Base-by-base conservation (phyloP, 345 rosid species). In the Euphorbia lathyris region DNA sequence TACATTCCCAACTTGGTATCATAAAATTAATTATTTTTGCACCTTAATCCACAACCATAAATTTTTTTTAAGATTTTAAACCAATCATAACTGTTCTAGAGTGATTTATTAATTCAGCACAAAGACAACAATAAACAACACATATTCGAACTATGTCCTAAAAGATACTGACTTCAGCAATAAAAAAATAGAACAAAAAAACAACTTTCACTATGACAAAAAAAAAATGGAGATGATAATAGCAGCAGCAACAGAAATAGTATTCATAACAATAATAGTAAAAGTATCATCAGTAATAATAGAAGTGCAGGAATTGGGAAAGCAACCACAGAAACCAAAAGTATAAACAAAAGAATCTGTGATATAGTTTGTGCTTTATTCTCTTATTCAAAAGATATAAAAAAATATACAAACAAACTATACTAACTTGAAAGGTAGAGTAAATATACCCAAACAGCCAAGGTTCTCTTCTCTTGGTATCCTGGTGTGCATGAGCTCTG, bases 401-500 rank as follows among this genome's bases (percentile, higher is more conserved):
- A 14, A 55, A 23, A n/a, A n/a, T n/a, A 9, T 23, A 20, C 32
- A 29, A 1, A 38, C 51, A n/a, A 38, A 9, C 19, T 20, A 3
- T 22, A 11, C 25, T 55, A 53, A 38, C 16, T 26, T 22, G 34
- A 45, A 38, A 52, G 26, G 51, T 7, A 19, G 29, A 53, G 42
- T 58, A 47, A 11, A 29, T 80, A 61, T 88, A 96, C 99, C 99
- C 99, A 69, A 92, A 92, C 71, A 90, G 74, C 98, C 98, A 96
- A 76, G 99, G 99, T 69, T 96, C 99, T 59, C 99, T 89, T 82
- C 99, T 82, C 81, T 85, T 96, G 14, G 98, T 92, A 80, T 96
- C 99, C 63, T 88, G 98, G 82, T 96, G 99, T 58, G 99, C 96
- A 83, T 96, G 99, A 4, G 77, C 99, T 82, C 99, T 87, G 78